phyloP scores from a whole-genome alignment of 805 yeast genomes.

The Saccharomycopsis sp. region DNA sequence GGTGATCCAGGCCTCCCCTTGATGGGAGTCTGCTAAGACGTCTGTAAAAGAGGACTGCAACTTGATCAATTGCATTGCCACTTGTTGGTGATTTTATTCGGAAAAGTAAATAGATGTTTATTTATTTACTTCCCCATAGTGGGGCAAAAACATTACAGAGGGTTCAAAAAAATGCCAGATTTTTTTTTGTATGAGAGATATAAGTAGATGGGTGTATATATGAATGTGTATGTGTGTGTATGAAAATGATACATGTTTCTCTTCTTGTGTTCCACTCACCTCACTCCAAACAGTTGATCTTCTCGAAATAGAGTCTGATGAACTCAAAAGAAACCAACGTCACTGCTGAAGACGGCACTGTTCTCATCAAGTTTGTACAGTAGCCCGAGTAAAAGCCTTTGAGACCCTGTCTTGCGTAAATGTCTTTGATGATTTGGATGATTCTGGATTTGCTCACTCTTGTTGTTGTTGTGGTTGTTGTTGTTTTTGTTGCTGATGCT shows the following conservation, averaged over 20 bases:
- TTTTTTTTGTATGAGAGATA: not conserved
- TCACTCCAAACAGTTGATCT: constrained; percentile 11
- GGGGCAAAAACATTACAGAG: not conserved
- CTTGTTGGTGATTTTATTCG: not conserved
- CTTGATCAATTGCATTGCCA: constrained; percentile 6
- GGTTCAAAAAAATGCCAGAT: not conserved
- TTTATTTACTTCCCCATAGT: not conserved
- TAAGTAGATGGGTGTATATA: not conserved
- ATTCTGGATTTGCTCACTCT: not conserved
- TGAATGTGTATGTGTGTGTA: not conserved
- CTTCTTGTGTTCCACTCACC: no score
- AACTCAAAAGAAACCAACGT: constrained; percentile 89
- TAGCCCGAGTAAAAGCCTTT: constrained; percentile 87
- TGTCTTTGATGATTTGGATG: constrained; percentile 26
- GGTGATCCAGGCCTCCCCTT: constrained; percentile 1
- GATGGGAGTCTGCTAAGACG: constrained; percentile 1
- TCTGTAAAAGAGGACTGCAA: constrained; percentile 10
- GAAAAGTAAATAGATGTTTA: no score
- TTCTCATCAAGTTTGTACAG: constrained; percentile 73
- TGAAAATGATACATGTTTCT: not conserved
- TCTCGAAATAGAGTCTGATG: constrained; percentile 44
- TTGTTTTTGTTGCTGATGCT: no score
- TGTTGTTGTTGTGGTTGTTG: no score
- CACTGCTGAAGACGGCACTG: constrained; percentile 94
- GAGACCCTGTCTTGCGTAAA: constrained; percentile 61